Evolutionary conservation across 495 filamentous ascomycete species (phyloP).

Genomic region (Staphylotrichum longicolle): DNA sequence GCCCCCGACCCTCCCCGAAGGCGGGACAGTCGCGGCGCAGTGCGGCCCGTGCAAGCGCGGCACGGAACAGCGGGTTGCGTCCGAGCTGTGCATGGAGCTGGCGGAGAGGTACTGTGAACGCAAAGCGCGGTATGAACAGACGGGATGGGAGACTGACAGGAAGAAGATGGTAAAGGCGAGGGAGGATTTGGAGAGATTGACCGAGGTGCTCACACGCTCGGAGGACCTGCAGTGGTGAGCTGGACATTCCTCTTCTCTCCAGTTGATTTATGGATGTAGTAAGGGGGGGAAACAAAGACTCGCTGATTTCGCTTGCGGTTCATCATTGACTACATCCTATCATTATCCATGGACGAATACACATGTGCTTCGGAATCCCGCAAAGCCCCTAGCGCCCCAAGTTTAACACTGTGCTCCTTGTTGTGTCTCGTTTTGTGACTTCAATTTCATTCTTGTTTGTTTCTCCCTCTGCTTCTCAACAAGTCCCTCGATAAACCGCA

Average conservation of each 20-base stretch:
- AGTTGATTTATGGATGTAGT: no score
- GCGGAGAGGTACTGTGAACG: constrained; percentile 3
- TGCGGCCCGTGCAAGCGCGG: neutral
- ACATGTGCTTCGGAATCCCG: no score
- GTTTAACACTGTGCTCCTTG: no score
- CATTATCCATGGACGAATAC: no score
- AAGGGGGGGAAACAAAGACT: no score
- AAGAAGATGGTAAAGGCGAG: neutral
- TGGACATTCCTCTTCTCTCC: no score
- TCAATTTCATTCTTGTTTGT: neutral
- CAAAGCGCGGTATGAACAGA: neutral
- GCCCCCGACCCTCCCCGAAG: constrained; percentile 9
- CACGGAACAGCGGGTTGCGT: neutral
- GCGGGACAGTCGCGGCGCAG: constrained; percentile 9
- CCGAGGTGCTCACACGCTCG: neutral
- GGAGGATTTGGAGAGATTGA: neutral
- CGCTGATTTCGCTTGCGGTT: no score
- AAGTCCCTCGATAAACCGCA: neutral
- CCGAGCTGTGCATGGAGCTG: neutral
- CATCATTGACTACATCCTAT: no score
- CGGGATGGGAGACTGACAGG: neutral
- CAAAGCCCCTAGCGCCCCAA: no score
- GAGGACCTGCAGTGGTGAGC: neutral
- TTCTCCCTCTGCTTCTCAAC: neutral
- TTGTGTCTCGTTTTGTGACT: no score